Conservation (phyloP, 2,329 filamentous ascomycete genomes). For the Plenodomus tracheiphilus region DNA sequence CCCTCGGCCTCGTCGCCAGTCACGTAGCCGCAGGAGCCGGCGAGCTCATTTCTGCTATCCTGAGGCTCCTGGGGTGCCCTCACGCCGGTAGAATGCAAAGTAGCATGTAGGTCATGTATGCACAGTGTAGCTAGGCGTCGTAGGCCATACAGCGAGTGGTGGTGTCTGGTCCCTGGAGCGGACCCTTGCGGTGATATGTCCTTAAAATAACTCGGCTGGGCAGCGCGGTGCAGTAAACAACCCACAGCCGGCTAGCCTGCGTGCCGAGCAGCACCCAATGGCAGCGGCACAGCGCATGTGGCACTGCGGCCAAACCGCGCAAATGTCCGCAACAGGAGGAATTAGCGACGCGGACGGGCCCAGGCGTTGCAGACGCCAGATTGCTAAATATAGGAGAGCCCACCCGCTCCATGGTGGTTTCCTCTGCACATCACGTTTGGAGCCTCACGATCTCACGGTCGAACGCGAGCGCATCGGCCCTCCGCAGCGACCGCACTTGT, state of each 20-base stretch:
- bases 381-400: conserved; percentile 33
- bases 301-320: conserved; percentile 8
- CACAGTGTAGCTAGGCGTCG: too few relatives aligned
- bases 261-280: conserved; percentile 14
- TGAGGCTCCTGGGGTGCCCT: conserved; percentile 3
- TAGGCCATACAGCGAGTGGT: conserved; percentile 6
- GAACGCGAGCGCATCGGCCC: conserved; percentile 12
- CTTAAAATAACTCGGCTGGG: conserved; percentile 37
- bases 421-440: conserved; percentile 34
- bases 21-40: background rate
- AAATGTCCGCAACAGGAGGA: conserved; percentile 16
- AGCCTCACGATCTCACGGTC: conserved; percentile 34
- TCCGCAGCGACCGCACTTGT: conserved; percentile 13
- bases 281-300: conserved; percentile 4
- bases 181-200: conserved; percentile 22
- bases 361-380: conserved; percentile 24
- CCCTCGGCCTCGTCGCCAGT: too few relatives aligned
- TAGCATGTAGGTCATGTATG: too few relatives aligned
- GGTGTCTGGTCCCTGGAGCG: background rate
- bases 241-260: background rate
- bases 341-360: conserved; percentile 25
- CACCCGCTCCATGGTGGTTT: conserved; percentile 26
- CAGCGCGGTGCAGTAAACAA: conserved; percentile 10
- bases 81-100: conserved; percentile 10
- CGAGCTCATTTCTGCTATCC: background rate